Evolutionary conservation across 163 green algal species (phyloP), one percentile per base, ranked within the genome.

Genomic region (Prototheca wickerhamii): DNA sequence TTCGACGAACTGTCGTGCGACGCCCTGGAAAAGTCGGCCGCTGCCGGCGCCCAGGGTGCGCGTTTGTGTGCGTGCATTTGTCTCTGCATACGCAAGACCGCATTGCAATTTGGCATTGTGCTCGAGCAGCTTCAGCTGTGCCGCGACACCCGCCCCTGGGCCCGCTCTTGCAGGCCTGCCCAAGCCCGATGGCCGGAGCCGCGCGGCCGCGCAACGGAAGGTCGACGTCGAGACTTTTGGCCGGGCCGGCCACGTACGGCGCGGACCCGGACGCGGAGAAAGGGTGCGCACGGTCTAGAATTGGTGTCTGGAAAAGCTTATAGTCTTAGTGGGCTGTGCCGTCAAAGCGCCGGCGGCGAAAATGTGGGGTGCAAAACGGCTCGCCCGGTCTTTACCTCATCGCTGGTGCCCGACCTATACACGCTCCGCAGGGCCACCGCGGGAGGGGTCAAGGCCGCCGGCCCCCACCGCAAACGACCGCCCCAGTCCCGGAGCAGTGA

Each of bases 1-100:
- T 97, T 97, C 71, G 91, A 97, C 72, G 71, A 73, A 30, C 82
- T 96, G 37, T 90, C 79, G 31, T 91, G 83, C 44, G 90, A 96
- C 29, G 77, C 87, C 3, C 74, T 95, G 18, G 85, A 94, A 60
- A 52, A 64, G 25, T 33, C 77, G 44, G 57, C 70, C 52, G 15
- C 76, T 23, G 32, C 35, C 15, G 58, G 67, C 28, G 49, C 52
- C 52, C 55, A 8, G 55, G 59, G n/a, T 44, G 31, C 61, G 55
- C 50, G 26, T 51, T 42, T 51, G 57, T 23, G 40, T 3, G 26
- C 6, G 25, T 6, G 21, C 4, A 32, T 26, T 52, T 15, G n/a
- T n/a, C n/a, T n/a, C n/a, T n/a, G n/a, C n/a, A n/a, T n/a, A n/a
- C n/a, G n/a, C n/a, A n/a, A n/a, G n/a, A n/a, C n/a, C n/a, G n/a